Conservation (phyloP, 1,139 yeast species). For the Zhuliangozyma parablackwelliae region DNA sequence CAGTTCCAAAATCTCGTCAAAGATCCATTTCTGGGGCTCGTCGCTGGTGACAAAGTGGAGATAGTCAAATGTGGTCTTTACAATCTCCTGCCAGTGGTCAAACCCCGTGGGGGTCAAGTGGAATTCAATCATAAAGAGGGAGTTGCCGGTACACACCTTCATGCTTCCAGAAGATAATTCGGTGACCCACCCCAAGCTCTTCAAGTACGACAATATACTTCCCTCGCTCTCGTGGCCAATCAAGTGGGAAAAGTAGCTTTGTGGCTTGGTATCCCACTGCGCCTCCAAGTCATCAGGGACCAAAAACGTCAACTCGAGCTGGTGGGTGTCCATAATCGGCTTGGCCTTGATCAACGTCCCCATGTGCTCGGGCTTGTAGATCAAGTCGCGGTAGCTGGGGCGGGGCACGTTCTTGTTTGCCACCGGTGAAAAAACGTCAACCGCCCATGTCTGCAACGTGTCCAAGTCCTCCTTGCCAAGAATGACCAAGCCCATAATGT, state of each 20-base stretch:
- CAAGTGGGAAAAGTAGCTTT: slow-evolving; percentile 68
- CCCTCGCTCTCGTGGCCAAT: slow-evolving; percentile 91
- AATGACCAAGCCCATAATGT: slow-evolving; percentile 82
- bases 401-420: slow-evolving; percentile 50
- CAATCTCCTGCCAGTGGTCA: slow-evolving; percentile 55
- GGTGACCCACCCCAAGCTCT: slow-evolving; percentile 71
- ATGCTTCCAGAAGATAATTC: slow-evolving; percentile 72
- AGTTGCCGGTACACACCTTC: slow-evolving; percentile 65
- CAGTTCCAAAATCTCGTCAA: slow-evolving; percentile 46
- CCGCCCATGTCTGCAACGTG: slow-evolving; percentile 65
- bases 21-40: slow-evolving; percentile 60
- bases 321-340: slow-evolving; percentile 78
- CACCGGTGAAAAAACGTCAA: slow-evolving; percentile 60
- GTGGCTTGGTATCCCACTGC: slow-evolving; percentile 66
- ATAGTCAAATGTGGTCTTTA: slow-evolving; percentile 64
- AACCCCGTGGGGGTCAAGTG: slow-evolving; percentile 77
- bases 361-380: slow-evolving; percentile 42
- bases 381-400: slow-evolving; percentile 41
- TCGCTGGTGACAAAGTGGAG: slow-evolving; percentile 47
- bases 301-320: slow-evolving; percentile 62
- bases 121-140: slow-evolving; percentile 61
- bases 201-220: slow-evolving; percentile 66
- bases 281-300: slow-evolving; percentile 68
- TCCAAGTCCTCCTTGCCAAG: slow-evolving; percentile 79
- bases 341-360: slow-evolving; percentile 58